phyloP scores from a whole-genome alignment of 2,329 filamentous ascomycete genomes.

The Neofusicoccum laricinum region DNA sequence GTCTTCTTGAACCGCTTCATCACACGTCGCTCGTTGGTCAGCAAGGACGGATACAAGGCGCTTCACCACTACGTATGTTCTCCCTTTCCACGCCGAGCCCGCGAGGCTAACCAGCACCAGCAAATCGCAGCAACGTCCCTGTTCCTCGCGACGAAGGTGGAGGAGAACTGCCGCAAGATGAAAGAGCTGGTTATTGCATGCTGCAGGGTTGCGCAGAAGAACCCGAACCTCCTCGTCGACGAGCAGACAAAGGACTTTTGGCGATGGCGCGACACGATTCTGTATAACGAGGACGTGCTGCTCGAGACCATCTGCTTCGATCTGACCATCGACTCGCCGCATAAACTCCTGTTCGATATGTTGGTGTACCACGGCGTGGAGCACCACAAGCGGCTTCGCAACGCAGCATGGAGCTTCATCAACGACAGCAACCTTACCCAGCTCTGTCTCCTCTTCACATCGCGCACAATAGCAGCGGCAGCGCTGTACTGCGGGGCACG shows the following conservation, averaged over 20 bases:
- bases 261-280: conserved; percentile 92
- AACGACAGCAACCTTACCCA: conserved; percentile 86
- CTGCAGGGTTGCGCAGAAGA: conserved; percentile 92
- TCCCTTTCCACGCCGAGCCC: background rate
- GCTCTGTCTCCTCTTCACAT: conserved; percentile 76
- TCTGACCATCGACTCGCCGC: conserved; percentile 83
- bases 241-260: conserved; percentile 98
- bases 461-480: conserved; percentile 77
- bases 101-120: conserved; percentile 23
- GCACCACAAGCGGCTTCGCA: conserved; percentile 77
- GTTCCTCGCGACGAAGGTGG: conserved; percentile 94
- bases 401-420: conserved; percentile 89
- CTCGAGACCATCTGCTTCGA: conserved; percentile 93
- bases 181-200: conserved; percentile 92
- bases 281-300: conserved; percentile 89
- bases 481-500: conserved; percentile 84
- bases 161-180: conserved; percentile 95
- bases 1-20: conserved; percentile 96
- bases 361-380: conserved; percentile 70
- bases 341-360: conserved; percentile 78
- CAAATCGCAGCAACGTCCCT: conserved; percentile 88
- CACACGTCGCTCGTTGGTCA: conserved; percentile 81
- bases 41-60: conserved; percentile 61
- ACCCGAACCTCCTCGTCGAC: conserved; percentile 83
- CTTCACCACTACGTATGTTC: conserved; percentile 73